Evolutionary conservation across 169 alveolate genomes (phyloP).

Genomic region (Plasmodium inui): DNA sequence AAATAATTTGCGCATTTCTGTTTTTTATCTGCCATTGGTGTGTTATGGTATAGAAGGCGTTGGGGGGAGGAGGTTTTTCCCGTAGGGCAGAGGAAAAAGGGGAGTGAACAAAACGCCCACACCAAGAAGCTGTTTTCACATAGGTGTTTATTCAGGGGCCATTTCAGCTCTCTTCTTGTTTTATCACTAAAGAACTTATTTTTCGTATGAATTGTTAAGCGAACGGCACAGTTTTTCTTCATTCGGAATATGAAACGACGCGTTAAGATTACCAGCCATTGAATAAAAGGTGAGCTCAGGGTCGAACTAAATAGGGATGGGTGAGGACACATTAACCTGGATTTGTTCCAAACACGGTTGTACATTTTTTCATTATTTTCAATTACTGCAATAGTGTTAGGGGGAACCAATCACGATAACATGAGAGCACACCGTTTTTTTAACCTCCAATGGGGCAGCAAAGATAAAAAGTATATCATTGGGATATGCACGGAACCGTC

Average conservation of each 20-base stretch:
- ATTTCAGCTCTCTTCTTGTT: background rate
- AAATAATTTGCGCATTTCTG: background rate
- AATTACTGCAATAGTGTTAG: background rate
- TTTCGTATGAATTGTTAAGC: background rate
- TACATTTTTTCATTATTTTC: background rate
- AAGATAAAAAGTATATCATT: background rate
- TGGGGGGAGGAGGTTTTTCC: background rate
- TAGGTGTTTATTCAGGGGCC: background rate
- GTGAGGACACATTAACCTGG: background rate
- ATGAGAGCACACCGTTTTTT: background rate
- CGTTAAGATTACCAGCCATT: background rate
- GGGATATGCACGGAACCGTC: background rate
- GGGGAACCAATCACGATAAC: background rate
- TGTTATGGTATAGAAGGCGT: background rate
- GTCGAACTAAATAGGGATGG: background rate
- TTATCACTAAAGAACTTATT: background rate
- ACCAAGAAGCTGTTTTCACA: background rate
- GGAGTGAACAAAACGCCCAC: background rate
- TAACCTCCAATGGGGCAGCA: background rate
- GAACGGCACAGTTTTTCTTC: background rate
- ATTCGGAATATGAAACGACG: background rate
- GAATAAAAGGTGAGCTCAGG: background rate
- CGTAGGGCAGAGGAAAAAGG: background rate
- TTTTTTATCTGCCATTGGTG: background rate
- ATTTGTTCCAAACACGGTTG: background rate